Conservation (phyloP, 805 yeast genomes). For the Kurtzmaniella cleridarum region DNA sequence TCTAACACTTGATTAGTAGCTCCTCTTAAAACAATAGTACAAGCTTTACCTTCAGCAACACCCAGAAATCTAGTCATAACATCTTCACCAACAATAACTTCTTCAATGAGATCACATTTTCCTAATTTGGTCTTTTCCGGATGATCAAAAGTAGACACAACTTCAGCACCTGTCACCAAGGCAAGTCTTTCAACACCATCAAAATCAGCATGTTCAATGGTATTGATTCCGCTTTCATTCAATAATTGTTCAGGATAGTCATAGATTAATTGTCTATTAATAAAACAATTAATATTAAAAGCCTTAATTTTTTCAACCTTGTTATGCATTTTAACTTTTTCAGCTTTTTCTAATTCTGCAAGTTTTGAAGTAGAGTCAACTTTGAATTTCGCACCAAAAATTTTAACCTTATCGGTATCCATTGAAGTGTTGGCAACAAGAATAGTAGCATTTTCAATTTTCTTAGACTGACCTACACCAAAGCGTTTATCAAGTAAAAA, state of each 20-base stretch:
- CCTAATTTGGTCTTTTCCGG: constrained; percentile 87
- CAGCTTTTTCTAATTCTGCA: constrained; percentile 92
- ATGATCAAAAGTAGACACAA: constrained; percentile 90
- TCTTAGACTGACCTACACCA: constrained; percentile 92
- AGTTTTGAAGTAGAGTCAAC: constrained; percentile 92
- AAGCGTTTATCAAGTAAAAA: constrained; percentile 87
- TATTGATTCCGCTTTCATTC: constrained; percentile 78
- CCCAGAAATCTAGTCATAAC: constrained; percentile 90
- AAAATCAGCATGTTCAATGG: constrained; percentile 97
- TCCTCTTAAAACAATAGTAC: constrained; percentile 84
- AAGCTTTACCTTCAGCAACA: constrained; percentile 90
- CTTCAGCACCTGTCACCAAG: constrained; percentile 96
- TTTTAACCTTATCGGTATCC: constrained; percentile 96
- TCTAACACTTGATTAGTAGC: constrained; percentile 44
- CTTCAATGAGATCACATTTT: constrained; percentile 84
- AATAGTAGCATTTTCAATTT: constrained; percentile 74
- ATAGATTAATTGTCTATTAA: constrained; percentile 93
- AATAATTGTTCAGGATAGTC: constrained; percentile 97
- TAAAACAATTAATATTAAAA: constrained; percentile 83
- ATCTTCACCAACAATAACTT: constrained; percentile 89
- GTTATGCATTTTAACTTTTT: constrained; percentile 83
- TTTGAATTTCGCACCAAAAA: constrained; percentile 95
- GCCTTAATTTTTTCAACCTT: constrained; percentile 87
- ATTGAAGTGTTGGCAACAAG: constrained; percentile 91
- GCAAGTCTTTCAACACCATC: constrained; percentile 97